A percentile compares a stretch with the other conserved stretches of the same genome.
These are phyloP conservation scores for Ophiostoma quercus DNA, from an alignment of 2,329 filamentous ascomycete species.

Conservation along the genomic window DNA sequence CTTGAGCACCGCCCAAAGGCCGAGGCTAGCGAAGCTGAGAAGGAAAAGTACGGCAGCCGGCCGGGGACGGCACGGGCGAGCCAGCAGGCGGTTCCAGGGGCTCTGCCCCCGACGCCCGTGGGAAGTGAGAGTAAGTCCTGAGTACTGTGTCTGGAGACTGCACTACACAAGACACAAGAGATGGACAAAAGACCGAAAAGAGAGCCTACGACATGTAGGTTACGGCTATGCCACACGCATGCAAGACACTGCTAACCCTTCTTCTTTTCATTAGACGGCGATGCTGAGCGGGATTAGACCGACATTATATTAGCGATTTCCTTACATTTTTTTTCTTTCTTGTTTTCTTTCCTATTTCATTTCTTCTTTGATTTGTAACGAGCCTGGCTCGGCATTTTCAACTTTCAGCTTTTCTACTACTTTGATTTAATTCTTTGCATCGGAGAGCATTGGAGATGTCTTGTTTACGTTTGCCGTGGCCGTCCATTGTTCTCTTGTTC, in stretches of 20 bases:
- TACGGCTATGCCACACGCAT: not conserved
- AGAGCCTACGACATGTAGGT: slow-evolving; percentile 12
- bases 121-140: slow-evolving; percentile 55
- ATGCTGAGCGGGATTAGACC: slow-evolving; percentile 36
- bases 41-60: slow-evolving; percentile 42
- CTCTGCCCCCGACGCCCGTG: slow-evolving; percentile 56
- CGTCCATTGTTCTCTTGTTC: not conserved
- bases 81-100: slow-evolving; percentile 50
- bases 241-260: slow-evolving; percentile 39
- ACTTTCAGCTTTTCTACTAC: not conserved
- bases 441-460: slow-evolving; percentile 10
- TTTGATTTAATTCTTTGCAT: slow-evolving; percentile 9
- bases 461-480: slow-evolving; percentile 3
- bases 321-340: not conserved
- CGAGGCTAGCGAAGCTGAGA: slow-evolving; percentile 28
- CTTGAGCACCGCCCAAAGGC: slow-evolving; percentile 23
- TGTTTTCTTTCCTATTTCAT: not conserved
- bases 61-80: slow-evolving; percentile 50
- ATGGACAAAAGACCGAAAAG: not conserved
- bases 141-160: slow-evolving; percentile 18
- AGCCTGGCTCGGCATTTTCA: slow-evolving; percentile 6
- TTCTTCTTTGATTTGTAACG: slow-evolving; percentile 1
- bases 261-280: slow-evolving; percentile 38
- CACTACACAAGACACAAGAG: not conserved
- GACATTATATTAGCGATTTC: slow-evolving; percentile 1